A percentile compares a stretch with the other conserved stretches of the same genome.
phyloP scores from a whole-genome alignment of 2,329 filamentous ascomycete genomes.

The Clonostachys rhizophaga region DNA sequence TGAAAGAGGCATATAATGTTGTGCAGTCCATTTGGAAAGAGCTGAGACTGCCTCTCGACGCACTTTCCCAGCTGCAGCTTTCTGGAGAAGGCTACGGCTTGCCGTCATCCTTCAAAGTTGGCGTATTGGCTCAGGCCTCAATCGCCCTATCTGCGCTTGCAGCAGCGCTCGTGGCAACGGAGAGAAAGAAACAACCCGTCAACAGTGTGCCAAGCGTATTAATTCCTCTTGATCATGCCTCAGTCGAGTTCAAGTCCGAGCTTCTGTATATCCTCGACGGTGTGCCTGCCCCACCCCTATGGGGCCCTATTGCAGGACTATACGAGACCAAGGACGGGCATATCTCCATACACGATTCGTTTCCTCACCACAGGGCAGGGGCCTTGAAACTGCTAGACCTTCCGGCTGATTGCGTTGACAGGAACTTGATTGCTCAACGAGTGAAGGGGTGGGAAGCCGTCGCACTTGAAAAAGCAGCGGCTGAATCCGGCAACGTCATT shows the following conservation, averaged over 20 bases:
- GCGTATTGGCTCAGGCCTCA: slow-evolving; percentile 42
- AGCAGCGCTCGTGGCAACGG: slow-evolving; percentile 38
- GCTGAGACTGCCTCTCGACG: slow-evolving; percentile 5
- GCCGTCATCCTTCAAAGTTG: slow-evolving; percentile 50
- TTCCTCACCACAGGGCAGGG: slow-evolving; percentile 41
- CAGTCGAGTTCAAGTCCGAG: slow-evolving; percentile 48
- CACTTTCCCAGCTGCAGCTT: too few species aligned
- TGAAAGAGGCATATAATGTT: slow-evolving; percentile 5
- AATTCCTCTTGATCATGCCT: slow-evolving; percentile 38
- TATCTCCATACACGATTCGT: slow-evolving; percentile 49
- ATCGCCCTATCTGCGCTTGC: slow-evolving; percentile 45
- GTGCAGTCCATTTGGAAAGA: slow-evolving; percentile 4
- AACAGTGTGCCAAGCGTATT: slow-evolving; percentile 28
- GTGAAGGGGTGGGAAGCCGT: slow-evolving; percentile 32
- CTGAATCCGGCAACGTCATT: slow-evolving; percentile 32
- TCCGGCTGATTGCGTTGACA: slow-evolving; percentile 15
- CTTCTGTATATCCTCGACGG: slow-evolving; percentile 37
- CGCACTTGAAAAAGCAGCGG: slow-evolving; percentile 42
- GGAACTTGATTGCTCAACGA: slow-evolving; percentile 27
- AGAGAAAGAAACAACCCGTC: slow-evolving; percentile 11
- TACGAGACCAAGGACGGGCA: slow-evolving; percentile 45
- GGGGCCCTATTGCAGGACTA: slow-evolving; percentile 42
- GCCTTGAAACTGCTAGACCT: slow-evolving; percentile 37
- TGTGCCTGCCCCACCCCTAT: slow-evolving; percentile 19
- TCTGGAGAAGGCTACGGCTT: too few species aligned